Evolutionary conservation across 2,329 filamentous ascomycete genomes (phyloP).

Genomic region (Xylaria sp.): DNA sequence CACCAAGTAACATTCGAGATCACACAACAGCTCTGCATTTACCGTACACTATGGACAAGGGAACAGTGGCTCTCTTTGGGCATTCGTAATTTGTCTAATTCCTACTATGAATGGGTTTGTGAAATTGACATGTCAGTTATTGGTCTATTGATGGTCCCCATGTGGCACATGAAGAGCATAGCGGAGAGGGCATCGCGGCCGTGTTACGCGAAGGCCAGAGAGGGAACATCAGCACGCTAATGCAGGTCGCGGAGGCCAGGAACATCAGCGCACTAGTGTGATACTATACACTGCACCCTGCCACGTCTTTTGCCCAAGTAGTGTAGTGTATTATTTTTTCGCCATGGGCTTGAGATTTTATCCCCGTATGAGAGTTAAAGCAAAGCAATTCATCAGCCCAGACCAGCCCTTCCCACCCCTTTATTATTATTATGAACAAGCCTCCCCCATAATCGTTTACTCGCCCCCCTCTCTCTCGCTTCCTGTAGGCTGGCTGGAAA

Average conservation of each 20-base stretch:
- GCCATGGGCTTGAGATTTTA: background rate
- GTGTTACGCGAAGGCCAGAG: conserved; percentile 21
- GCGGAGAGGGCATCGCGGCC: conserved; percentile 12
- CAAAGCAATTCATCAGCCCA: conserved; percentile 20
- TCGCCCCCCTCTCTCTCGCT: background rate
- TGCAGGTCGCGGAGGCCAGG: conserved; percentile 33
- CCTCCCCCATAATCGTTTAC: background rate
- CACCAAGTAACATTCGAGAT: conserved; percentile 2
- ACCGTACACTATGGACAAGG: background rate
- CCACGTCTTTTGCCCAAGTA: conserved; percentile 19
- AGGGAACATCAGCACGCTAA: conserved; percentile 34
- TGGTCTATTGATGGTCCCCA: conserved; percentile 17
- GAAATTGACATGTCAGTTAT: conserved; percentile 32
- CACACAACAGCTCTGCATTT: background rate
- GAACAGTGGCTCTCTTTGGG: background rate
- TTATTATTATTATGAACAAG: conserved; percentile 27
- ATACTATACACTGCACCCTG: conserved; percentile 22
- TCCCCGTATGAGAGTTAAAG: conserved; percentile 5
- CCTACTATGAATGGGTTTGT: conserved; percentile 25
- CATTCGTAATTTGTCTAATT: conserved; percentile 26
- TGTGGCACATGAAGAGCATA: conserved; percentile 25
- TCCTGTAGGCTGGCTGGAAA: conserved; percentile 11
- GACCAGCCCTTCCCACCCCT: conserved; percentile 17
- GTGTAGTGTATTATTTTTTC: background rate
- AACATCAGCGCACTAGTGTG: conserved; percentile 36